phyloP scores from a whole-genome alignment of 192 early-diverging fungal genomes.

The Borealophlyctis nickersoniae region DNA sequence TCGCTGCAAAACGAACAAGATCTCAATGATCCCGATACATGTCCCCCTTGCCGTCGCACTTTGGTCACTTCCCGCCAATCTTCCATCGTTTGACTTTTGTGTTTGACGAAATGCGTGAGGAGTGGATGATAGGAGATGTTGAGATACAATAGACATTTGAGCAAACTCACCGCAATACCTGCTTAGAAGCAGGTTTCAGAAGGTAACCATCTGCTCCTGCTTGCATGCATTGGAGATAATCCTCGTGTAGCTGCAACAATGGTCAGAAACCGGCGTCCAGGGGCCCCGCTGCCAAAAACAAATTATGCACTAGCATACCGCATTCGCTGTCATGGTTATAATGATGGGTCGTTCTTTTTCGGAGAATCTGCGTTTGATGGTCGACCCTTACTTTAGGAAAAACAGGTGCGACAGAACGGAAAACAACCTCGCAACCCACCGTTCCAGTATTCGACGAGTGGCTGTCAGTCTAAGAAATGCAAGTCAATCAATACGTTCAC shows the following conservation, averaged over 20 bases:
- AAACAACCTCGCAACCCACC: background rate
- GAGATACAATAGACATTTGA: background rate
- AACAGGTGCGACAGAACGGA: no score
- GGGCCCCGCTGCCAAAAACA: no score
- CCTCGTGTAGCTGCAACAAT: slow-evolving; percentile 20
- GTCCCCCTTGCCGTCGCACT: no score
- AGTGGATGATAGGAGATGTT: background rate
- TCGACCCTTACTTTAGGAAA: no score
- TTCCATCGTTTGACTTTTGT: background rate
- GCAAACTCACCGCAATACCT: slow-evolving; percentile 14
- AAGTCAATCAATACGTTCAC: no score
- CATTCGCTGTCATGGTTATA: slow-evolving; percentile 30
- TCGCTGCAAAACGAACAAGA: no score
- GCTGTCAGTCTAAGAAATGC: no score
- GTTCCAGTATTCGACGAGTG: slow-evolving; percentile 13
- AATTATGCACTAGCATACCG: no score
- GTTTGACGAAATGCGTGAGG: background rate
- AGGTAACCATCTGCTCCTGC: slow-evolving; percentile 26
- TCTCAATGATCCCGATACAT: no score
- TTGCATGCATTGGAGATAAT: slow-evolving; percentile 29
- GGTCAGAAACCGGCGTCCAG: background rate
- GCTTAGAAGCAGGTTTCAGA: slow-evolving; percentile 21
- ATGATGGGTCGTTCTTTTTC: slow-evolving; percentile 10
- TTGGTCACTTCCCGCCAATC: background rate
- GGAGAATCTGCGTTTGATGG: slow-evolving; percentile 6